These are phyloP conservation scores for Plasmodium coatneyi DNA, from an alignment of 169 alveolate species.

Conservation along the genomic window DNA sequence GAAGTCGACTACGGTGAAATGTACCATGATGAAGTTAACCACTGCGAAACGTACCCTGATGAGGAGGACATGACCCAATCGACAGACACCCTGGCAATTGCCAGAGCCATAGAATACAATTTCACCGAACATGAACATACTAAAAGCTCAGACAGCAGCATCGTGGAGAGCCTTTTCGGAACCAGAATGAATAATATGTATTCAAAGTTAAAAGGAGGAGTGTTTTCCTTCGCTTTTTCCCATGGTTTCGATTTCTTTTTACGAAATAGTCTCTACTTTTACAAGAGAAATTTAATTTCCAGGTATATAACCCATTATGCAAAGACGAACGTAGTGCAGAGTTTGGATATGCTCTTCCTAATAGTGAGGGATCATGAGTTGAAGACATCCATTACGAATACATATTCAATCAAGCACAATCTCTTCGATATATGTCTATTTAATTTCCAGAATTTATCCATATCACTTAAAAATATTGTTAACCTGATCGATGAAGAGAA, in stretches of 20 bases:
- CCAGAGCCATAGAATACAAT: not conserved
- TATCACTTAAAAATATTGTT: slow-evolving; percentile 37
- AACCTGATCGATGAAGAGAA: slow-evolving; percentile 38
- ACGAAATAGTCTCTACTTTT: slow-evolving; percentile 33
- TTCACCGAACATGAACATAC: slow-evolving; percentile 9
- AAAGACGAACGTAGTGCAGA: slow-evolving; percentile 50
- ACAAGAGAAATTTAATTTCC: not conserved
- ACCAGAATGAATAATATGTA: slow-evolving; percentile 12
- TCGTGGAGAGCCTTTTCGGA: slow-evolving; percentile 3
- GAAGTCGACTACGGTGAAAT: not conserved
- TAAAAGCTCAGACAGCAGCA: not conserved
- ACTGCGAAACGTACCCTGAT: too few species aligned
- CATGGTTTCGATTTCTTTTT: slow-evolving; percentile 48
- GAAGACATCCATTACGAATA: slow-evolving; percentile 27
- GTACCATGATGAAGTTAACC: not conserved
- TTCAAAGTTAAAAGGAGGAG: slow-evolving; percentile 14
- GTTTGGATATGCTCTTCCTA: slow-evolving; percentile 45
- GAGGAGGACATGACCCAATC: not conserved
- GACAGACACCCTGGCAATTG: not conserved
- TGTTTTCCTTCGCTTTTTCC: slow-evolving; percentile 25
- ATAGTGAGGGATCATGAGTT: slow-evolving; percentile 29
- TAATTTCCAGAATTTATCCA: slow-evolving; percentile 42
- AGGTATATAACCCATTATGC: slow-evolving; percentile 53
- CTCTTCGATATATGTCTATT: slow-evolving; percentile 51
- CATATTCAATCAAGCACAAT: slow-evolving; percentile 39